Percentiles rank a stretch among this genome's conserved stretches.
phyloP scores from a whole-genome alignment of 495 filamentous ascomycete genomes.

The Parathielavia appendiculata region DNA sequence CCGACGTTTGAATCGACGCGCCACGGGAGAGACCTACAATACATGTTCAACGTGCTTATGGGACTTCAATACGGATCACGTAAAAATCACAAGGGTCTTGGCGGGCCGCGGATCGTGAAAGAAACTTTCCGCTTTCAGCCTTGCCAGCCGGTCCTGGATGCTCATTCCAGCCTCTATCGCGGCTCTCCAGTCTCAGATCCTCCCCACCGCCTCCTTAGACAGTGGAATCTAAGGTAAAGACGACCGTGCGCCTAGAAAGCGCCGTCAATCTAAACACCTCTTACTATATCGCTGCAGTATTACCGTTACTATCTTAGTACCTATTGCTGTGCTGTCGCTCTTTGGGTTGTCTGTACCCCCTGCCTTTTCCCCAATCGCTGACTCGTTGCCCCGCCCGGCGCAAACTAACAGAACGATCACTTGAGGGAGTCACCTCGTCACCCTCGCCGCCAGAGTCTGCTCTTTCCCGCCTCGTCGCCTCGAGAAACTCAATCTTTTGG shows the following conservation, averaged over 20 bases:
- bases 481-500: neutral
- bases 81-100: neutral
- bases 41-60: no score
- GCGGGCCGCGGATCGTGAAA: neutral
- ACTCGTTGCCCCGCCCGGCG: constrained; percentile 9
- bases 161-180: constrained; percentile 9
- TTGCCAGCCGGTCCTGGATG: neutral
- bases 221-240: constrained; percentile 10
- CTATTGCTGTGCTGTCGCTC: neutral
- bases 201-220: neutral
- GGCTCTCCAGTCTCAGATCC: constrained; percentile 17
- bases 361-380: constrained; percentile 1
- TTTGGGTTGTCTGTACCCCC: constrained; percentile 6
- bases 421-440: constrained; percentile 16
- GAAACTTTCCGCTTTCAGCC: constrained; percentile 11
- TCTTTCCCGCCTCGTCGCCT: constrained; percentile 9
- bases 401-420: constrained; percentile 5
- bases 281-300: constrained; percentile 24
- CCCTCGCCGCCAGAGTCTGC: constrained; percentile 10
- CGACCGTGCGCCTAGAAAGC: constrained; percentile 29
- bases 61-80: no score
- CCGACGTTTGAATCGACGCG: no score
- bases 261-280: constrained; percentile 22
- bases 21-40: no score
- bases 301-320: constrained; percentile 9